Evolutionary conservation across 2,329 filamentous ascomycete genomes (phyloP).

Genomic region (Xylariaceae sp.): DNA sequence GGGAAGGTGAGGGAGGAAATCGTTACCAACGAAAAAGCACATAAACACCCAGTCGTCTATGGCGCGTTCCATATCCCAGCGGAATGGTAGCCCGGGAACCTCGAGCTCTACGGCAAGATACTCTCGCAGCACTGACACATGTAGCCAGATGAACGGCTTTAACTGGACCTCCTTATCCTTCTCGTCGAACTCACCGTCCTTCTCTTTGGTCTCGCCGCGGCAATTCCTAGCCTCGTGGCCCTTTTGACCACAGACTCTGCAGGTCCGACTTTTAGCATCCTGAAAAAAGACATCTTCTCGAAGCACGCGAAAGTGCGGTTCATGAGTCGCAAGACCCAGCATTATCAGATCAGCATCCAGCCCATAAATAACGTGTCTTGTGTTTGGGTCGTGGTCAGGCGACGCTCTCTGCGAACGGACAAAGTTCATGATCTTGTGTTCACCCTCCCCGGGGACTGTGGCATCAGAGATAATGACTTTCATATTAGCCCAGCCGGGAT

Average conservation of each 20-base stretch:
- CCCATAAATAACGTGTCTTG: slow-evolving; percentile 95
- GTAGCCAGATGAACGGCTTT: slow-evolving; percentile 98
- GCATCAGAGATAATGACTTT: slow-evolving; percentile 99
- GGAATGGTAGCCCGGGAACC: slow-evolving; percentile 76
- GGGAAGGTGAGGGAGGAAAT: slow-evolving; percentile 96
- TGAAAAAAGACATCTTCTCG: slow-evolving; percentile 96
- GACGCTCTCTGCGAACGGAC: slow-evolving; percentile 88
- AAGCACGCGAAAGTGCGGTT: slow-evolving; percentile 92
- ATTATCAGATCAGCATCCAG: slow-evolving; percentile 98
- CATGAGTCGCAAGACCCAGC: slow-evolving; percentile 93
- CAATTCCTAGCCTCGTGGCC: slow-evolving; percentile 88
- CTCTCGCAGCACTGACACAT: slow-evolving; percentile 85
- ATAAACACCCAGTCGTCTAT: slow-evolving; percentile 99
- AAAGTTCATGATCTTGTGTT: slow-evolving; percentile 99
- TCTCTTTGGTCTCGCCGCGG: slow-evolving; percentile 70
- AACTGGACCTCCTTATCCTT: slow-evolving; percentile 64
- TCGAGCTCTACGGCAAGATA: slow-evolving; percentile 88
- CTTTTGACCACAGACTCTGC: slow-evolving; percentile 84
- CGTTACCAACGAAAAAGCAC: slow-evolving; percentile 98
- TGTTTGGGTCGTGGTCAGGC: slow-evolving; percentile 91
- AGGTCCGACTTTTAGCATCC: slow-evolving; percentile 74
- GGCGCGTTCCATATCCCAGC: slow-evolving; percentile 87
- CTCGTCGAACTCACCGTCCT: slow-evolving; percentile 73
- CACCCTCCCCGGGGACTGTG: slow-evolving; percentile 93
- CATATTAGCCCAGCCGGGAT: slow-evolving; percentile 89